phyloP scores from a whole-genome alignment of 1,284 basidiomycete genomes.

The Agaricales sp. region DNA sequence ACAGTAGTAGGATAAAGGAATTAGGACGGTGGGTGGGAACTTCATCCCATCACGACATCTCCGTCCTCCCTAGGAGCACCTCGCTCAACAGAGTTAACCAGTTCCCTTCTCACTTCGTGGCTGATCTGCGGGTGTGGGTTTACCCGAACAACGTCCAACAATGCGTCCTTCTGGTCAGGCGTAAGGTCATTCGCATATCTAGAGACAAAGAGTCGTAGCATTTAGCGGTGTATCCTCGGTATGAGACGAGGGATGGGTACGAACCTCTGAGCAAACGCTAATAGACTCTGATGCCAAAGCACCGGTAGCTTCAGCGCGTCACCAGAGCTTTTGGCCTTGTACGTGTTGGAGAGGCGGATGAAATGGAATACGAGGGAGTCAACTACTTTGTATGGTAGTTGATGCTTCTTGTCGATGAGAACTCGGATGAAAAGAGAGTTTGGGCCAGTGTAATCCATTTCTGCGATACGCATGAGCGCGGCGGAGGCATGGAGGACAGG shows the following conservation, averaged over 20 bases:
- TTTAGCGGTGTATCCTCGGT: background rate
- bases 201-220: conserved; percentile 5
- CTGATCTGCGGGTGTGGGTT: conserved; percentile 87
- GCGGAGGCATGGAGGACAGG: conserved; percentile 96
- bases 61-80: conserved; percentile 55
- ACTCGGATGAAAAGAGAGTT: conserved; percentile 97
- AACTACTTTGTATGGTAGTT: conserved; percentile 96
- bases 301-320: conserved; percentile 81
- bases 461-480: conserved; percentile 85
- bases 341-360: conserved; percentile 88
- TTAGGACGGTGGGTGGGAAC: too few species aligned
- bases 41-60: conserved; percentile 34
- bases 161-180: conserved; percentile 93
- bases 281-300: conserved; percentile 95
- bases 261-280: conserved; percentile 90
- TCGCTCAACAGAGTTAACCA: conserved; percentile 63
- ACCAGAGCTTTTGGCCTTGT: conserved; percentile 56
- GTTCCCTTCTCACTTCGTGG: conserved; percentile 84
- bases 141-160: conserved; percentile 87
- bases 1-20: too few species aligned
- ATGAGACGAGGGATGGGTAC: conserved; percentile 13
- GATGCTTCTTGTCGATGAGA: conserved; percentile 96
- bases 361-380: conserved; percentile 98
- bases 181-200: conserved; percentile 97
- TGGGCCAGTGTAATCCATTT: conserved; percentile 95